Percentiles rank a stretch among this genome's conserved stretches.
Conservation (phyloP, 177 flowering plant genomes). For the Telopea speciosissima region DNA sequence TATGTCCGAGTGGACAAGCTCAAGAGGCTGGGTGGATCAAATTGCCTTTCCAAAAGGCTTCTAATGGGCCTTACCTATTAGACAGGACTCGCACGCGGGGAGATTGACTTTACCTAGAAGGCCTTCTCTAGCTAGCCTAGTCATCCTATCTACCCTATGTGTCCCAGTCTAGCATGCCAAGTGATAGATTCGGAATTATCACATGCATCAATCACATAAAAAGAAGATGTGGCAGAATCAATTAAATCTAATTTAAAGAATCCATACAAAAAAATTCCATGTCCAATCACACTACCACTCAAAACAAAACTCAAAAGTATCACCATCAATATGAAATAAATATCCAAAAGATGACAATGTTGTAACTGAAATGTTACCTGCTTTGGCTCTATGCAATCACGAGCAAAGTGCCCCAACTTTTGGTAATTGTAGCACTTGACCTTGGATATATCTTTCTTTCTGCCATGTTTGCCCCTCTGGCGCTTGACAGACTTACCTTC, state of each 20-base stretch:
- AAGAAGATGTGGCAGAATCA: neutral
- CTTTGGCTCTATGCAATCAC: too few species aligned
- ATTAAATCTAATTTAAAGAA: neutral
- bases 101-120: too few species aligned
- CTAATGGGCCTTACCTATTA: too few species aligned
- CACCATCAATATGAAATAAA: neutral
- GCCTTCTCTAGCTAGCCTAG: too few species aligned
- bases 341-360: neutral
- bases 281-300: neutral
- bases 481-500: constrained; percentile 5
- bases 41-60: too few species aligned
- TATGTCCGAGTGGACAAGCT: too few species aligned
- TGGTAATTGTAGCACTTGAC: too few species aligned
- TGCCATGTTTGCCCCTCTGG: constrained; percentile 4
- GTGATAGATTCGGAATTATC: too few species aligned
- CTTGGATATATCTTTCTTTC: neutral
- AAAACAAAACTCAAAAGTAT: neutral
- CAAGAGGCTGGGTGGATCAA: too few species aligned
- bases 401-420: too few species aligned
- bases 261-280: neutral
- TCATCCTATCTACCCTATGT: constrained; percentile 12
- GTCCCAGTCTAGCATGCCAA: constrained; percentile 14
- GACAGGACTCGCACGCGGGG: too few species aligned
- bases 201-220: too few species aligned
- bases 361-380: neutral